A percentile compares a stretch with the other conserved stretches of the same genome.
phyloP scores from a whole-genome alignment of 441 rosid genomes.

The Pelargonium australe region DNA sequence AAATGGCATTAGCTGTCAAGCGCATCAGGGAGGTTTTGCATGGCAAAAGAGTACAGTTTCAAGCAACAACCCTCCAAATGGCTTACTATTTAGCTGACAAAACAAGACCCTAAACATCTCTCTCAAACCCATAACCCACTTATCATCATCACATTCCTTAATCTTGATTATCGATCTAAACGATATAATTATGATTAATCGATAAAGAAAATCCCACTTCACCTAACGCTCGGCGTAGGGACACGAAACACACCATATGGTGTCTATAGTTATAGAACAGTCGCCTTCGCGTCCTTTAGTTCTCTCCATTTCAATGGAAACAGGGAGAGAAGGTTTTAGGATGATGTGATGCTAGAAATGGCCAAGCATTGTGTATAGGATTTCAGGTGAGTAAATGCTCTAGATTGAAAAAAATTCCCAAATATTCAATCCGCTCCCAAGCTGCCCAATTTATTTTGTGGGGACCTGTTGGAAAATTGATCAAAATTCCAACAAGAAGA shows the following conservation, averaged over 20 bases:
- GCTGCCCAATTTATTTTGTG: neutral
- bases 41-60: neutral
- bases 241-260: constrained; percentile 1
- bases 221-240: neutral
- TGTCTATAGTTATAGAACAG: neutral
- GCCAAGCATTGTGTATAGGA: neutral
- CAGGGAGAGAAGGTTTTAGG: neutral
- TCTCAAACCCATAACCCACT: neutral
- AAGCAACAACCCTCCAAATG: constrained; percentile 1
- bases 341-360: neutral
- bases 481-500: neutral
- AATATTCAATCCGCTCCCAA: too few relatives aligned
- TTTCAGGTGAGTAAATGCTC: neutral
- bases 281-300: neutral
- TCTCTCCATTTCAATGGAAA: neutral
- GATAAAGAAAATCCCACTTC: neutral
- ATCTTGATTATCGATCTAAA: neutral
- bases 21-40: neutral
- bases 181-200: neutral
- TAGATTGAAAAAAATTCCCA: neutral
- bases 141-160: neutral
- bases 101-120: constrained; percentile 4
- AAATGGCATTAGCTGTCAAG: neutral
- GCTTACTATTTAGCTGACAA: neutral
- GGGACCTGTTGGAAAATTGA: neutral